phyloP scores from a whole-genome alignment of 2,329 filamentous ascomycete genomes.

The Sphaerulina musiva region DNA sequence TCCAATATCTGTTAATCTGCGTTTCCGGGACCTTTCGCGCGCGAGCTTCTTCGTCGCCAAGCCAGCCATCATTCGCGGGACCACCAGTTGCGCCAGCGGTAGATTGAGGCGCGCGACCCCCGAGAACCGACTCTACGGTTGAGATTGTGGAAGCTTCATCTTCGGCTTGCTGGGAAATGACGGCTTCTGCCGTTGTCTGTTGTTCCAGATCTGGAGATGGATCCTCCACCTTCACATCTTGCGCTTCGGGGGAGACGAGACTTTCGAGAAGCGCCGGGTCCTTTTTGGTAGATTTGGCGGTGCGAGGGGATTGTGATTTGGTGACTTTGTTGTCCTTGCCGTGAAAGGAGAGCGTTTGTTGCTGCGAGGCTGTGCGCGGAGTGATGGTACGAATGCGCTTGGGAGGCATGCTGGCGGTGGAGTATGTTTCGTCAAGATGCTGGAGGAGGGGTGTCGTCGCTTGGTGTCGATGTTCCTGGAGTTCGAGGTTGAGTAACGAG shows the following conservation, averaged over 20 bases:
- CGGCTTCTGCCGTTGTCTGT: slow-evolving; percentile 37
- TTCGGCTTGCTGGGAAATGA: slow-evolving; percentile 36
- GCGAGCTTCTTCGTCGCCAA: slow-evolving; percentile 43
- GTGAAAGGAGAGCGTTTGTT: slow-evolving; percentile 59
- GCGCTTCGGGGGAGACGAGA: slow-evolving; percentile 14
- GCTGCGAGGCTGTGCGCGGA: slow-evolving; percentile 41
- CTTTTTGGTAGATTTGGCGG: slow-evolving; percentile 34
- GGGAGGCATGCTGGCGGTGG: slow-evolving; percentile 37
- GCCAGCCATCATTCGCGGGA: slow-evolving; percentile 34
- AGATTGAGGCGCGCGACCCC: slow-evolving; percentile 26
- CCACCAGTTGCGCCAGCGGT: slow-evolving; percentile 43
- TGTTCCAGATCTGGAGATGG: slow-evolving; percentile 27
- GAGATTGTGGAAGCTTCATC: slow-evolving; percentile 30
- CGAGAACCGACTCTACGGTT: slow-evolving; percentile 28
- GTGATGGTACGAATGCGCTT: slow-evolving; percentile 37
- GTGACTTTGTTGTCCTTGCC: slow-evolving; percentile 46
- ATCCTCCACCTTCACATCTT: slow-evolving; percentile 26
- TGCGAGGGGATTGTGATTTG: slow-evolving; percentile 45
- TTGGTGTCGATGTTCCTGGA: too few species aligned
- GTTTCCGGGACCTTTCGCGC: slow-evolving; percentile 61
- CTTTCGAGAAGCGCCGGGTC: slow-evolving; percentile 34
- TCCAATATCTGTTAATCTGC: slow-evolving; percentile 74
- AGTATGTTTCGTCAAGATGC: too few species aligned
- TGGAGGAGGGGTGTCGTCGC: too few species aligned
- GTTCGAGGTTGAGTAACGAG: too few species aligned